Conservation (phyloP, 352 stramenopile genomes). For the Pythium sukuiense region DNA sequence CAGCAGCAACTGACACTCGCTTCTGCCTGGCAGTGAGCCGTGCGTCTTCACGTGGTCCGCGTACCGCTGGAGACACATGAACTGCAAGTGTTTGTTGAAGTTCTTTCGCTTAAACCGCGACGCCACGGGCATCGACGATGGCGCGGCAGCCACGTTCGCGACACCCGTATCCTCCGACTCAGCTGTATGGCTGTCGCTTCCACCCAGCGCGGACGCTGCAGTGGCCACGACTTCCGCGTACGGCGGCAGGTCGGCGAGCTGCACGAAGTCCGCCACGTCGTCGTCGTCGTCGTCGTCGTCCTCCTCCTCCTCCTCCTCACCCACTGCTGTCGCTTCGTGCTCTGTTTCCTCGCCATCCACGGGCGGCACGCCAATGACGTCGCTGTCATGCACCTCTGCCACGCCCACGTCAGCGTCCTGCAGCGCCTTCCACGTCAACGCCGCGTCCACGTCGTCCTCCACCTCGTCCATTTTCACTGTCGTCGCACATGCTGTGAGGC, state of each 20-base stretch:
- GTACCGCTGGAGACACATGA: constrained; percentile 61
- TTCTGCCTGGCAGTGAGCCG: constrained; percentile 42
- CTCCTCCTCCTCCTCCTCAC: constrained; percentile 3
- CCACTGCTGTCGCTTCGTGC: neutral
- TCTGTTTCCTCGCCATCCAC: neutral
- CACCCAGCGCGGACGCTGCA: neutral
- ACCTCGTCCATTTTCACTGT: constrained; percentile 17
- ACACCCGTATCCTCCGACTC: neutral
- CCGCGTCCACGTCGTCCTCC: constrained; percentile 46
- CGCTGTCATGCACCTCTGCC: neutral
- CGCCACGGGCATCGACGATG: neutral
- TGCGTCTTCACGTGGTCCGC: constrained; percentile 39
- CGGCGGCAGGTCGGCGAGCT: constrained; percentile 39
- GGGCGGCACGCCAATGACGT: neutral
- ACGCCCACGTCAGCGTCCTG: constrained; percentile 16
- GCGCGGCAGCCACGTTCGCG: neutral
- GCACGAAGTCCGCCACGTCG: constrained; percentile 46
- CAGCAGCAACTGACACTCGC: constrained; percentile 50
- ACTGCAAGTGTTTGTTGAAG: constrained; percentile 68
- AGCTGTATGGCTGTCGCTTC: neutral
- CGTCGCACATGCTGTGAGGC: neutral
- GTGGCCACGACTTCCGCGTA: constrained; percentile 16
- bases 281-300: constrained; percentile 15
- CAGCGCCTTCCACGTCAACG: constrained; percentile 50
- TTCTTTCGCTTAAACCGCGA: constrained; percentile 63